Conservation (phyloP, 441 rosid genomes). For the Erodium texanum region DNA sequence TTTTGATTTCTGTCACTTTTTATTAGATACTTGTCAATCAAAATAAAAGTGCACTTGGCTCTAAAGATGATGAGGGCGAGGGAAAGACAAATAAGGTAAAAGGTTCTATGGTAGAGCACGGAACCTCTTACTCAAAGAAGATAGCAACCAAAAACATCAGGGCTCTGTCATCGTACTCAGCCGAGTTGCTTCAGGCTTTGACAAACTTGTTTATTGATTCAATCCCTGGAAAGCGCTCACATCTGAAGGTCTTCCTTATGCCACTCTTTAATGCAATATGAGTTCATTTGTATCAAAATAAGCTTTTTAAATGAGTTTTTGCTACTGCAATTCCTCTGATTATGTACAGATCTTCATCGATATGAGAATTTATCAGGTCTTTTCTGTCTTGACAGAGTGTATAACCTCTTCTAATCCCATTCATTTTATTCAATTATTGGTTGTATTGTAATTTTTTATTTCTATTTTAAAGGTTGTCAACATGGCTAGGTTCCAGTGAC, state of each 20-base stretch:
- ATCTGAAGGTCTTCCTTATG: constrained; percentile 48
- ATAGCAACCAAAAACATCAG: constrained; percentile 57
- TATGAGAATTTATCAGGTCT: neutral
- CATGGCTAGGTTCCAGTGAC: neutral
- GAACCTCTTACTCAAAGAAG: constrained; percentile 51
- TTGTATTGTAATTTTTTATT: neutral
- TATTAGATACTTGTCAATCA: constrained; percentile 60
- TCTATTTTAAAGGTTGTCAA: neutral
- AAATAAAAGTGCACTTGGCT: constrained; percentile 39
- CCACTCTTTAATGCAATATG: constrained; percentile 8
- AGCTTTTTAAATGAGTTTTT: neutral
- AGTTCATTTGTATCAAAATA: neutral
- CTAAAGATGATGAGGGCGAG: constrained; percentile 25
- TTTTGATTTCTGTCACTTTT: neutral
- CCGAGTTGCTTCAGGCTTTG: constrained; percentile 65
- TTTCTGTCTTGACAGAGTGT: neutral
- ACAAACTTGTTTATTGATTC: constrained; percentile 47
- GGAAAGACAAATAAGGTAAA: constrained; percentile 20
- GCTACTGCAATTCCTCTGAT: neutral
- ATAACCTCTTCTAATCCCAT: too few species aligned
- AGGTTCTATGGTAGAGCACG: constrained; percentile 30
- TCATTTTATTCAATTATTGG: neutral
- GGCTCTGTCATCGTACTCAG: constrained; percentile 56
- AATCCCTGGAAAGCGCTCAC: constrained; percentile 36
- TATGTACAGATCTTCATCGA: neutral